Evolutionary conservation across 345 rosid species (phyloP).

Genomic region (Mallotus nudiflorus): DNA sequence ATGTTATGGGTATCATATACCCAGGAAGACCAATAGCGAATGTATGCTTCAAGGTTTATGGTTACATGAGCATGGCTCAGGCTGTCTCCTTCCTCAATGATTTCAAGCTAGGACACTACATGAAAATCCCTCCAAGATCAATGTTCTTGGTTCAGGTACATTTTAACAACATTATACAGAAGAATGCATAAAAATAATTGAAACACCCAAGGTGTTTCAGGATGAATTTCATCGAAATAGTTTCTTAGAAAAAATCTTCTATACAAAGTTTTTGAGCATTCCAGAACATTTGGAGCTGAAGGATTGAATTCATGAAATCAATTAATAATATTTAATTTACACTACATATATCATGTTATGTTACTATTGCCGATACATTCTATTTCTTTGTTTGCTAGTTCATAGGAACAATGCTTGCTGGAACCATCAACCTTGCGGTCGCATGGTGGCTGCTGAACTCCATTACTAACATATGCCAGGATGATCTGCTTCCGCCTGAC

Average conservation of each 20-base stretch:
- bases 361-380: constrained; percentile 6
- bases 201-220: too few relatives aligned
- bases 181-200: too few relatives aligned
- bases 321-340: too few relatives aligned
- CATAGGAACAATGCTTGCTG: constrained; percentile 82
- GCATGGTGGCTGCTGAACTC: constrained; percentile 88
- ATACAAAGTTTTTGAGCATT: too few relatives aligned
- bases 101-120: constrained; percentile 94
- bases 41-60: constrained; percentile 85
- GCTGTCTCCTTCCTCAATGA: constrained; percentile 88
- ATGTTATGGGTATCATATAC: constrained; percentile 74
- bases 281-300: too few relatives aligned
- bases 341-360: background rate
- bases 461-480: constrained; percentile 72
- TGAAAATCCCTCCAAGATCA: constrained; percentile 96
- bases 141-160: constrained; percentile 94
- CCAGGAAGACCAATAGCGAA: constrained; percentile 93
- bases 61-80: constrained; percentile 88
- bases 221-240: too few relatives aligned
- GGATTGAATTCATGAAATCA: too few relatives aligned
- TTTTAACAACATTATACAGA: background rate
- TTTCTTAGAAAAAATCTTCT: too few relatives aligned
- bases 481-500: constrained; percentile 59
- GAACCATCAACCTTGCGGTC: constrained; percentile 72
- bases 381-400: constrained; percentile 36